Conservation (phyloP, 257 asterid species). For the Dorcoceras hygrometricum region DNA sequence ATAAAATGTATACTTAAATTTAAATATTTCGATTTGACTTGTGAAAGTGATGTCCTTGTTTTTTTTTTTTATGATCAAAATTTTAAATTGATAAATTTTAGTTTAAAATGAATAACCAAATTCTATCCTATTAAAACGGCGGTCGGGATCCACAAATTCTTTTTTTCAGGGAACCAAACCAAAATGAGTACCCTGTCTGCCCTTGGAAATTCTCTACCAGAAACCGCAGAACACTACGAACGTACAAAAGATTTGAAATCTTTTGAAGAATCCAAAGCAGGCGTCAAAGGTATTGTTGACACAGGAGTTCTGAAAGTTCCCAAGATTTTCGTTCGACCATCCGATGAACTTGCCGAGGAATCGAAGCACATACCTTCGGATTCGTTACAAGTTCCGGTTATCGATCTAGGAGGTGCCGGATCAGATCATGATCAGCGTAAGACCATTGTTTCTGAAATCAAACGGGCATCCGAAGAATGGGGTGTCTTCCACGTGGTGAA, state of each 20-base stretch:
- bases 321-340: constrained; percentile 39
- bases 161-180: too few relatives aligned
- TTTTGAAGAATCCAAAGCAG: constrained; percentile 42
- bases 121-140: too few relatives aligned
- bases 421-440: constrained; percentile 14
- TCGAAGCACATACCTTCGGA: constrained; percentile 3
- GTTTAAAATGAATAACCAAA: too few relatives aligned
- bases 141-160: too few relatives aligned
- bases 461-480: constrained; percentile 50
- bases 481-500: constrained; percentile 64
- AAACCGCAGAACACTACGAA: constrained; percentile 2
- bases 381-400: constrained; percentile 38
- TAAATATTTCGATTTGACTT: too few relatives aligned
- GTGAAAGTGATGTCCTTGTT: too few relatives aligned
- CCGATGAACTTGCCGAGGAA: constrained; percentile 42
- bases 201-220: constrained; percentile 20
- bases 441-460: constrained; percentile 29
- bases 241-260: constrained; percentile 33
- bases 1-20: too few relatives aligned
- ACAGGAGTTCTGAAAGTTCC: constrained; percentile 36
- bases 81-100: too few relatives aligned
- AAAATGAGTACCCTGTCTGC: constrained; percentile 21
- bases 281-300: constrained; percentile 49
- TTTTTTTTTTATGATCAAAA: too few relatives aligned
- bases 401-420: constrained; percentile 39